Percentiles rank a stretch among this genome's conserved stretches.
phyloP scores from a whole-genome alignment of 352 stramenopile genomes.

The Globisporangium paddicum region DNA sequence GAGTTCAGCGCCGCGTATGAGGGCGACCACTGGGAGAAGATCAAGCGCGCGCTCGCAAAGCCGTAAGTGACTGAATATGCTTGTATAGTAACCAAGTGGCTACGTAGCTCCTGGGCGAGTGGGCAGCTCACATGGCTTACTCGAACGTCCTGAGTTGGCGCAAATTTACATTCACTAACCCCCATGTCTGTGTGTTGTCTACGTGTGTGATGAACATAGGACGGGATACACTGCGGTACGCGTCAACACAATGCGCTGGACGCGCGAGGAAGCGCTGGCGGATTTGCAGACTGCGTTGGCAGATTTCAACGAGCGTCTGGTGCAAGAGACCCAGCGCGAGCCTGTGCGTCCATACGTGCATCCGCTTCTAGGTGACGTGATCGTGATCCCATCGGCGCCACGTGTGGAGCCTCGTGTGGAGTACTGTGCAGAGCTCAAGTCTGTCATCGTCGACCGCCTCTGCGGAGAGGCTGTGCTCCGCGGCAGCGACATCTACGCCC shows the following conservation, averaged over 20 bases:
- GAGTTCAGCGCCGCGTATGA: slow-evolving; percentile 62
- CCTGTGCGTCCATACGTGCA: slow-evolving; percentile 37
- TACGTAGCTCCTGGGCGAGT: neutral
- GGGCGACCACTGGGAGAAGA: slow-evolving; percentile 52
- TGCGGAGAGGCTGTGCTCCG: slow-evolving; percentile 93
- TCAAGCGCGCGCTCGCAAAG: slow-evolving; percentile 66
- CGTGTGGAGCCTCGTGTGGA: slow-evolving; percentile 22
- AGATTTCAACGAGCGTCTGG: slow-evolving; percentile 55
- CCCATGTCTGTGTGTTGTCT: neutral
- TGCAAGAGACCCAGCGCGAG: slow-evolving; percentile 25
- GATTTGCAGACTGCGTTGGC: slow-evolving; percentile 38
- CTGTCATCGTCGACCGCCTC: slow-evolving; percentile 86
- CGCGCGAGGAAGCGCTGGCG: slow-evolving; percentile 46
- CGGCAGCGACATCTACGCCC: slow-evolving; percentile 92
- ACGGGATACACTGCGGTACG: slow-evolving; percentile 72
- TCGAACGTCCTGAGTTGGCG: neutral
- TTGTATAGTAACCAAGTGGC: neutral
- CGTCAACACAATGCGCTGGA: slow-evolving; percentile 69
- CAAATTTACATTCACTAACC: neutral
- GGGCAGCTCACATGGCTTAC: neutral
- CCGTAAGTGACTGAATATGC: slow-evolving; percentile 31
- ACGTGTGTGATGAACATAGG: slow-evolving; percentile 19
- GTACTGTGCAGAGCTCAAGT: slow-evolving; percentile 31
- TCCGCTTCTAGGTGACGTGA: slow-evolving; percentile 41
- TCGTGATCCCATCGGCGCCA: slow-evolving; percentile 63